A percentile compares a stretch with the other conserved stretches of the same genome.
These are phyloP conservation scores for Fusarium robinianum DNA, from an alignment of 2,329 filamentous ascomycete species.

Conservation along the genomic window DNA sequence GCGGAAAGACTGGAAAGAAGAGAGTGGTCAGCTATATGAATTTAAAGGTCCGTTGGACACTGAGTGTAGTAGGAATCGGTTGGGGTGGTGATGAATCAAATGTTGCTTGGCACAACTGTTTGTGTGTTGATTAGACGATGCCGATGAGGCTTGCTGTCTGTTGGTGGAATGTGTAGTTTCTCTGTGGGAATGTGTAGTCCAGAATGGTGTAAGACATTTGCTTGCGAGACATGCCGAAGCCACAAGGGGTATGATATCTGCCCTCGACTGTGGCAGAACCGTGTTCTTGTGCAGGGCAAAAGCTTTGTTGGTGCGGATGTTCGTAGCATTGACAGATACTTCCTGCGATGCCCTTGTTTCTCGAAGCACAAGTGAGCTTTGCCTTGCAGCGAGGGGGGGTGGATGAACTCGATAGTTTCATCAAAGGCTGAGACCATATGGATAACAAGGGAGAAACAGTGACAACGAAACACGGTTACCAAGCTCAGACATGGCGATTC, in stretches of 20 bases:
- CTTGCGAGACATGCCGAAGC: constrained; percentile 21
- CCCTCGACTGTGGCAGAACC: constrained; percentile 5
- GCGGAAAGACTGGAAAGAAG: constrained; percentile 21
- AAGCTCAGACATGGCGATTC: constrained; percentile 19
- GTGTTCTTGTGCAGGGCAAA: constrained; percentile 2
- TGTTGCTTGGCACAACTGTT: constrained; percentile 28
- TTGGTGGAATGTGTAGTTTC: constrained; percentile 30
- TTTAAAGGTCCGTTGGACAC: constrained; percentile 7
- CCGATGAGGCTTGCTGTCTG: constrained; percentile 21
- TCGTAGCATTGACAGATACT: constrained; percentile 1
- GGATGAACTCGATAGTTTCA: constrained; percentile 20
- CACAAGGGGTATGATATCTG: constrained; percentile 9
- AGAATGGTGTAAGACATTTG: constrained; percentile 32
- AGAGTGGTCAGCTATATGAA: constrained; percentile 34
- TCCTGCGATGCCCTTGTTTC: constrained; percentile 4
- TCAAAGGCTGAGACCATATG: constrained; percentile 19
- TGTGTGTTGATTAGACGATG: constrained; percentile 22
- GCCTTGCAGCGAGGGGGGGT: constrained; percentile 19
- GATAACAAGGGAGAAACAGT: constrained; percentile 25
- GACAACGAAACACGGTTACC: constrained; percentile 23
- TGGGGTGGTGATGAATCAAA: constrained; percentile 16
- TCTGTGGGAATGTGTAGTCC: constrained; percentile 27
- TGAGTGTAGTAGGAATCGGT: constrained; percentile 24
- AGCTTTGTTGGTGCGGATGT: constrained; percentile 3
- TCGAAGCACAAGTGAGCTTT: constrained; percentile 10